Evolutionary conservation across 2,329 filamentous ascomycete genomes (phyloP).

Genomic region (Talaromyces sp.): DNA sequence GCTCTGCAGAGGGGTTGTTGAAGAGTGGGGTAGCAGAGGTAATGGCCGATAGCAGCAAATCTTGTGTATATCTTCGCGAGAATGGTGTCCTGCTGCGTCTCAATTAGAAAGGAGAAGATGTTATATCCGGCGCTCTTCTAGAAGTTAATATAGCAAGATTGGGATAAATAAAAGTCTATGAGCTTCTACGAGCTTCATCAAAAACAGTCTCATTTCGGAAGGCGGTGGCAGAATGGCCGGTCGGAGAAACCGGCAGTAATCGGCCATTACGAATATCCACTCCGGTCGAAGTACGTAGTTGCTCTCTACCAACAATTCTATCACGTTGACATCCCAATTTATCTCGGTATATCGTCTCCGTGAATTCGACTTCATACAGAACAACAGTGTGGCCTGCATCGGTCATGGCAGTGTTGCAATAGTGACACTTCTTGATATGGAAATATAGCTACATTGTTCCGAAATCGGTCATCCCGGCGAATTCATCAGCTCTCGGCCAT

Average conservation of each 20-base stretch:
- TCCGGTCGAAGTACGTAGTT: background rate
- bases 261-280: constrained; percentile 12
- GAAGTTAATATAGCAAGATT: too few relatives aligned
- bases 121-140: background rate
- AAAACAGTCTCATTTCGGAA: background rate
- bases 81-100: background rate
- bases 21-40: constrained; percentile 3
- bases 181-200: constrained; percentile 15
- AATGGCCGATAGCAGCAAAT: background rate
- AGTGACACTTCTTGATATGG: constrained; percentile 31
- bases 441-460: constrained; percentile 24
- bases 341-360: background rate
- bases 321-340: background rate
- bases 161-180: constrained; percentile 1
- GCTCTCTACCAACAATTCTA: constrained; percentile 1
- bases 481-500: constrained; percentile 32
- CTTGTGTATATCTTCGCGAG: background rate
- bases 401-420: constrained; percentile 23
- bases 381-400: background rate
- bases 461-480: constrained; percentile 27
- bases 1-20: constrained; percentile 2
- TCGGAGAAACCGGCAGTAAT: background rate
- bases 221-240: constrained; percentile 14
- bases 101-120: too few relatives aligned
- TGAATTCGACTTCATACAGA: background rate